Evolutionary conservation across 768 basidiomycete species (phyloP), one percentile per base, ranked within the genome.

Genomic region (Punctularia strigosozonata): DNA sequence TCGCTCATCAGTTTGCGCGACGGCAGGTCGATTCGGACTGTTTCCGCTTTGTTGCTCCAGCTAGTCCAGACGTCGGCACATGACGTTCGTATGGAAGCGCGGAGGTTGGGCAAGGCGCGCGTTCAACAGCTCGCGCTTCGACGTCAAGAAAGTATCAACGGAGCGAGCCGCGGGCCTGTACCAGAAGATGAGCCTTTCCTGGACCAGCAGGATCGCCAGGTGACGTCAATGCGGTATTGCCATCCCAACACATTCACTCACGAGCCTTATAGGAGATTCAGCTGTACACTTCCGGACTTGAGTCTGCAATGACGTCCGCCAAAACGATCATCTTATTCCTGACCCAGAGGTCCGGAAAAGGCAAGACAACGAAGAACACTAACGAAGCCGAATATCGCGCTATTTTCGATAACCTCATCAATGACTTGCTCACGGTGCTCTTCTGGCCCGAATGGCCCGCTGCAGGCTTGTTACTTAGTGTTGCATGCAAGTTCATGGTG

Each of bases 361-460:
- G 80, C 8, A 92, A 91, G 50, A 64, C 76, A 4, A 86, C 83
- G 12, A 94, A 94, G 56, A 88, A 84, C 47, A 80, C 90, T 0
- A 90, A 88, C 47, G 95, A 99, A 52, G 80, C 85, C 4, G 94
- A 98, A 53, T 97, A 97, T 55, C 77, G 90, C 36, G 68, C 79
- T 0, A 89, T 98, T 26, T 84, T 98, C 43, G 94, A 98, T 51
- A 85, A 85, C 49, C 64, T 98, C 8, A 76, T 98, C 30, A 76
- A 78, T 2, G 95, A 99, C 52, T 65, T 95, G 18, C 68, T 98
- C 18, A 71, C 73, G 6, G 90, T 95, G 15, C 64, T 97, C 5
- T 91, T 83, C 54, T 87, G 87, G 77, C 92, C 95, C 0, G 95
- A 99, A 58, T 99, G 94, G 91, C 95, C 95, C 5, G 92, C 87